Evolutionary conservation across 2,329 filamentous ascomycete genomes (phyloP).

Genomic region (Trematosphaeria pertusa): DNA sequence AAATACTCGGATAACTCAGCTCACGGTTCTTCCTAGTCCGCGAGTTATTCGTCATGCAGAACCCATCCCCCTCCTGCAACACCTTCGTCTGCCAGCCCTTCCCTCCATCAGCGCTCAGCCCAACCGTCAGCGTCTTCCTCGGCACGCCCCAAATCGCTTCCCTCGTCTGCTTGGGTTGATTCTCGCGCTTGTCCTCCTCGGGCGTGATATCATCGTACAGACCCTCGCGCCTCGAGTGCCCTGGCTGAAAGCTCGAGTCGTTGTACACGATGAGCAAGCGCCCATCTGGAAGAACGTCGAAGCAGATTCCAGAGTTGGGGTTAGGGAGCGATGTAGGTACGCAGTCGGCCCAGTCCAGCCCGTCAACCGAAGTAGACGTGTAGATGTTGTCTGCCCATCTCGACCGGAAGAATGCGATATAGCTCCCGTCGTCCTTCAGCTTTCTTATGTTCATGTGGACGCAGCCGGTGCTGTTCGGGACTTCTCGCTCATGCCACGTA

Average conservation of each 20-base stretch:
- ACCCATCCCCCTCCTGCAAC: conserved; percentile 55
- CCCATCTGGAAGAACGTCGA: conserved; percentile 47
- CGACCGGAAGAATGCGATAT: conserved; percentile 52
- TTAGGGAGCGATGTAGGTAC: conserved; percentile 49
- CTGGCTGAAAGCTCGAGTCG: conserved; percentile 43
- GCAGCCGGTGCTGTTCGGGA: conserved; percentile 48
- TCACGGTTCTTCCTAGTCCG: conserved; percentile 52
- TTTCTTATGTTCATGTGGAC: conserved; percentile 56
- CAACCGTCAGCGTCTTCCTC: conserved; percentile 45
- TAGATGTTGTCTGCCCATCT: conserved; percentile 56
- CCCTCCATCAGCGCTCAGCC: conserved; percentile 47
- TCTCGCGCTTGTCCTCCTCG: conserved; percentile 48
- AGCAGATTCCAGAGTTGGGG: conserved; percentile 54
- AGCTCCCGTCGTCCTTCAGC: conserved; percentile 36
- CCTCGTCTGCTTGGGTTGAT: conserved; percentile 47
- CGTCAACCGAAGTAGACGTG: conserved; percentile 49
- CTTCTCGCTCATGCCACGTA: conserved; percentile 50
- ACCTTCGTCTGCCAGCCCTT: conserved; percentile 49
- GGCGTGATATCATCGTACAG: conserved; percentile 56
- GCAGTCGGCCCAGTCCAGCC: conserved; percentile 50
- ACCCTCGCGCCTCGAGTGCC: conserved; percentile 47
- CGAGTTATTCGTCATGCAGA: conserved; percentile 56
- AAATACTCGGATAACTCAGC: conserved; percentile 55
- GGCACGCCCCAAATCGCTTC: conserved; percentile 56
- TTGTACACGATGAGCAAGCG: conserved; percentile 52